phyloP scores from a whole-genome alignment of 306 rosid species.

The Senna siamea region DNA sequence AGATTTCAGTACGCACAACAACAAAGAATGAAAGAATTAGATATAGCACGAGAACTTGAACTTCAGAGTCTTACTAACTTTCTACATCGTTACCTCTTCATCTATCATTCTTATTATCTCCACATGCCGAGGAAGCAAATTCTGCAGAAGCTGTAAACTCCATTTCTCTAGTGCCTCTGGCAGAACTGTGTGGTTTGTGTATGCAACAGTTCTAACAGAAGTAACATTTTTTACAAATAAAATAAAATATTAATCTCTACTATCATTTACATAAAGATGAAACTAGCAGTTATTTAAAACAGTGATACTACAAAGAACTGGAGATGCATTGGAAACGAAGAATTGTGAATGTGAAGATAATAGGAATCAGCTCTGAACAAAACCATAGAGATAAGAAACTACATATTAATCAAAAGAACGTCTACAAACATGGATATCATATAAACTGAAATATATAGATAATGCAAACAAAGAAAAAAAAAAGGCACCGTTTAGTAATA shows the following conservation, averaged over 20 bases:
- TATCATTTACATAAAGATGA: slow-evolving; percentile 19
- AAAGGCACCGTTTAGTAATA: slow-evolving; percentile 73
- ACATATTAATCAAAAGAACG: no score
- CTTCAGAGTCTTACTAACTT: slow-evolving; percentile 1
- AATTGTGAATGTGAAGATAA: no score
- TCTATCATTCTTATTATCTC: slow-evolving; percentile 80
- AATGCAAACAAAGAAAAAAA: not conserved
- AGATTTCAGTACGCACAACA: slow-evolving; percentile 31
- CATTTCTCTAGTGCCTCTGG: slow-evolving; percentile 99
- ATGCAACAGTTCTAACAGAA: slow-evolving; percentile 77
- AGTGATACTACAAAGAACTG: not conserved
- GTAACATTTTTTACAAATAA: slow-evolving; percentile 23
- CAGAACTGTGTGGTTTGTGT: slow-evolving; percentile 94
- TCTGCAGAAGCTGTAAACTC: slow-evolving; percentile 80
- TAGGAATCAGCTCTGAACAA: no score
- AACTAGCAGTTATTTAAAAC: slow-evolving; percentile 2
- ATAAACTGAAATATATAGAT: slow-evolving; percentile 15
- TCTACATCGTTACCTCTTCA: slow-evolving; percentile 66
- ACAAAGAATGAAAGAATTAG: slow-evolving; percentile 12
- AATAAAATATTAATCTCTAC: slow-evolving; percentile 25
- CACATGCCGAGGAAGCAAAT: slow-evolving; percentile 90
- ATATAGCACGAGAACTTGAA: slow-evolving; percentile 31
- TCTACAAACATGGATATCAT: no score
- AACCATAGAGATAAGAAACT: no score
- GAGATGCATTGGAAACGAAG: slow-evolving; percentile 9